Base-by-base conservation (phyloP, 805 yeast genomes). In the Yarrowia sp. region DNA sequence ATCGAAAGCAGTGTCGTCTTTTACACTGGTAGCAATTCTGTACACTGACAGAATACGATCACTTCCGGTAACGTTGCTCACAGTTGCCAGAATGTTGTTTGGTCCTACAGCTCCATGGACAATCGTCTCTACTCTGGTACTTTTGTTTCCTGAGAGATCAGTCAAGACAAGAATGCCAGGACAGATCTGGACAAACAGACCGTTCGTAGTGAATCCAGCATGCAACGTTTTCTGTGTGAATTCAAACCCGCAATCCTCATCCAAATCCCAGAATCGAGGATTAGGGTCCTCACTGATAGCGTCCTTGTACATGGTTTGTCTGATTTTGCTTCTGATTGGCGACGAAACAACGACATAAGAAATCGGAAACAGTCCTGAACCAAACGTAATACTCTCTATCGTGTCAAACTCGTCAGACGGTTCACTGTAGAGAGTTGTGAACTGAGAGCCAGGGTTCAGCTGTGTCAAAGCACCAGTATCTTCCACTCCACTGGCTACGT, bases 271-370 rank as follows among this genome's bases (percentile, higher is more conserved):
- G n/a, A 63, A 49, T 19, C 56, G 45, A 4, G 67, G 67, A 9
- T 63, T 49, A 46, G 67, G 67, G 4, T 48, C 56, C 22, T 63
- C 56, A 8, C 42, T 59, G 43, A 63, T 48, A 7, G 48, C 56
- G 40, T 63, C 56, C 16, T 63, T 49, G 56, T 63, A 63, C 46
- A 63, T 46, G 4, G 67, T 48, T 38, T 63, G 67, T 48, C 67
- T 48, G 45, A 63, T 63, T 38, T 49, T 38, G 46, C 56, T 48
- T 41, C 67, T 22, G n/a, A 63, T 49, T 3, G 67, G 67, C 15
- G 67, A 63, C 11, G 67, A 63, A 5, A 48, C 56, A 8, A 63
- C 40, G 22, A 63, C 32, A 16, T 63, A 63, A 0, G 67, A 63
- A 4, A 63, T 38, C 0, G 67, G 56, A 19, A 63, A 48, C 11